phyloP scores from a whole-genome alignment of 2,329 filamentous ascomycete genomes.

The Aspergillus sp. region DNA sequence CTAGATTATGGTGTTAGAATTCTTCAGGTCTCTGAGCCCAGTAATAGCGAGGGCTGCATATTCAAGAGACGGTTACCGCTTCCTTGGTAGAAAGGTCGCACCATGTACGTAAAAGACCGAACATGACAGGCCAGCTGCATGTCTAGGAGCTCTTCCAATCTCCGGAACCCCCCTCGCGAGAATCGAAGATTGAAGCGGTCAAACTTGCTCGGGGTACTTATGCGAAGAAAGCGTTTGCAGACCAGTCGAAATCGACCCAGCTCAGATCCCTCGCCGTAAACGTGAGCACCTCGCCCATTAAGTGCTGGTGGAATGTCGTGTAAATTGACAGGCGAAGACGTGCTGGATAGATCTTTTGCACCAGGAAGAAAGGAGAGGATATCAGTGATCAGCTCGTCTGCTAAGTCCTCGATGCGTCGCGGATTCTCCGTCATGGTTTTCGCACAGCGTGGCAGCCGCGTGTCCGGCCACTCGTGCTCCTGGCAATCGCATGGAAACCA shows the following conservation, averaged over 20 bases:
- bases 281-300: conserved; percentile 8
- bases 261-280: conserved; percentile 34
- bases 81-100: conserved; percentile 42
- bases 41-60: conserved; percentile 10
- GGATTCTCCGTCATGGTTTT: conserved; percentile 31
- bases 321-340: conserved; percentile 12
- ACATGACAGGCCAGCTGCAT: conserved; percentile 41
- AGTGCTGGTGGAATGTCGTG: conserved; percentile 8
- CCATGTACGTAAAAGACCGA: conserved; percentile 41
- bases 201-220: conserved; percentile 42
- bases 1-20: conserved; percentile 27
- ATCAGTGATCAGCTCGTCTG: conserved; percentile 38
- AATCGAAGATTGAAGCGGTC: conserved; percentile 38
- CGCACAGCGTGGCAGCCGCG: conserved; percentile 32
- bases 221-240: conserved; percentile 41
- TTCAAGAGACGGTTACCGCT: conserved; percentile 32
- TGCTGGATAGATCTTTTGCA: conserved; percentile 15
- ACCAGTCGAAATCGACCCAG: conserved; percentile 43
- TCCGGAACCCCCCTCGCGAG: conserved; percentile 34
- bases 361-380: conserved; percentile 33
- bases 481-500: conserved; percentile 34
- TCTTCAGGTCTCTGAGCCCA: neutral
- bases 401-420: conserved; percentile 34
- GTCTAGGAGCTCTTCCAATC: conserved; percentile 34
- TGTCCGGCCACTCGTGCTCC: conserved; percentile 29